Evolutionary conservation across 805 yeast species (phyloP).

Genomic region (Hanseniaspora jakobsenii): DNA sequence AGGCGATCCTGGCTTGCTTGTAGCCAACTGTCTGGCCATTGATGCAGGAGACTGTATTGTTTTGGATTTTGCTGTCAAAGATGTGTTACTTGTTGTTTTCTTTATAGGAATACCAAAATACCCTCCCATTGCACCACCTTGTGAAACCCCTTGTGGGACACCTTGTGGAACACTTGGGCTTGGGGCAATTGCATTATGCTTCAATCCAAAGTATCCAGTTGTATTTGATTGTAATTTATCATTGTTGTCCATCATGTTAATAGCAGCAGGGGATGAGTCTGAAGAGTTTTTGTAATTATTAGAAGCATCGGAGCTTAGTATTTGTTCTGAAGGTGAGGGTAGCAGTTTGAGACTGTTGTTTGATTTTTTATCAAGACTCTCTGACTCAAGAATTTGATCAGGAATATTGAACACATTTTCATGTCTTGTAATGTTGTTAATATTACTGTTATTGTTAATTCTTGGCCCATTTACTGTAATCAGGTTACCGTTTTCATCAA

Average conservation of each 20-base stretch:
- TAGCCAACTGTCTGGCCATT: conserved; percentile 7
- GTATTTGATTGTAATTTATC: no score
- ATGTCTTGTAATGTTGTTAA: no score
- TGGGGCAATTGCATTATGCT: no score
- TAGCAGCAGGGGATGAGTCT: conserved; percentile 22
- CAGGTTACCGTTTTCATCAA: conserved; percentile 30
- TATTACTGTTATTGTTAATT: background rate
- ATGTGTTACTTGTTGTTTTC: conserved; percentile 13
- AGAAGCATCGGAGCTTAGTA: no score
- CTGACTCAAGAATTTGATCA: no score
- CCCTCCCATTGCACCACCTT: conserved; percentile 25
- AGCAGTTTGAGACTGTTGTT: background rate
- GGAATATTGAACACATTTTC: no score
- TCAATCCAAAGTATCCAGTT: no score
- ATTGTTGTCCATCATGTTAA: no score
- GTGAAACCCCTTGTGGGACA: no score
- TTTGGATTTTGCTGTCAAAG: conserved; percentile 4
- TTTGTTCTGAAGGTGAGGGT: background rate
- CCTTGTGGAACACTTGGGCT: no score
- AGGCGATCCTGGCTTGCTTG: conserved; percentile 11
- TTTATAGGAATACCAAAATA: conserved; percentile 29
- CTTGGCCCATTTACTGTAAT: conserved; percentile 24
- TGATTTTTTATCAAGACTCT: background rate
- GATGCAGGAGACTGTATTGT: conserved; percentile 15
- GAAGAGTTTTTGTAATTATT: background rate